A percentile compares a stretch with the other conserved stretches of the same genome.
Evolutionary conservation across 257 asterid species (phyloP).

Genomic region (Solanum bulbocastanum): DNA sequence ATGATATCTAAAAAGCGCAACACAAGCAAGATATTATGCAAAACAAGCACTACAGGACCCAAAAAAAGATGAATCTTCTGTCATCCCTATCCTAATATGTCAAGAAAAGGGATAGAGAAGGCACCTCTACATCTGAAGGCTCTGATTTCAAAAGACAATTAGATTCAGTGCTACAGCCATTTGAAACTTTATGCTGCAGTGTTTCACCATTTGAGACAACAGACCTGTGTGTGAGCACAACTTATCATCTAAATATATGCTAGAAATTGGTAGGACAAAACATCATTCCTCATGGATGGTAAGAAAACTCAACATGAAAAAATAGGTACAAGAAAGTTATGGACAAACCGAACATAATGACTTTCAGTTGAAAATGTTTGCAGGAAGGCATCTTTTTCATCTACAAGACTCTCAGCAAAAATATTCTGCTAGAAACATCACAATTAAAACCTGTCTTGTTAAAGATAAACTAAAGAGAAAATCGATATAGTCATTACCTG

Average conservation of each 20-base stretch:
- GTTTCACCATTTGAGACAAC: conserved; percentile 45
- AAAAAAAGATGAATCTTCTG: not conserved
- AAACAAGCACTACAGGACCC: not conserved
- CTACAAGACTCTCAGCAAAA: conserved; percentile 80
- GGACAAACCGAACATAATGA: conserved; percentile 54
- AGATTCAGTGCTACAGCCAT: conserved; percentile 26
- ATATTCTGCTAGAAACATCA: conserved; percentile 45
- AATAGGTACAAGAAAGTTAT: not conserved
- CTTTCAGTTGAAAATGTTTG: conserved; percentile 61
- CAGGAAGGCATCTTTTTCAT: conserved; percentile 71
- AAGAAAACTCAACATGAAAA: not conserved
- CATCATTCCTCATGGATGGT: not conserved
- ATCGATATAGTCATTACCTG: conserved; percentile 37
- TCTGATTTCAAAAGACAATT: conserved; percentile 17
- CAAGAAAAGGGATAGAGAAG: not conserved
- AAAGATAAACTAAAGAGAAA: not conserved
- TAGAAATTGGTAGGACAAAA: not conserved
- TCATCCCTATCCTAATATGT: not conserved
- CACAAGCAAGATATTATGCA: not conserved
- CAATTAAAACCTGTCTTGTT: not conserved
- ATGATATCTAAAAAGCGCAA: not conserved
- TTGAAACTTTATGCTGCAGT: conserved; percentile 27
- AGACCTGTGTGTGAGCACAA: conserved; percentile 38
- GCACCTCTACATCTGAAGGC: conserved; percentile 46
- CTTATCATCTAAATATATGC: not conserved